phyloP scores from a whole-genome alignment of 768 basidiomycete genomes.

The Podaxis sp. region DNA sequence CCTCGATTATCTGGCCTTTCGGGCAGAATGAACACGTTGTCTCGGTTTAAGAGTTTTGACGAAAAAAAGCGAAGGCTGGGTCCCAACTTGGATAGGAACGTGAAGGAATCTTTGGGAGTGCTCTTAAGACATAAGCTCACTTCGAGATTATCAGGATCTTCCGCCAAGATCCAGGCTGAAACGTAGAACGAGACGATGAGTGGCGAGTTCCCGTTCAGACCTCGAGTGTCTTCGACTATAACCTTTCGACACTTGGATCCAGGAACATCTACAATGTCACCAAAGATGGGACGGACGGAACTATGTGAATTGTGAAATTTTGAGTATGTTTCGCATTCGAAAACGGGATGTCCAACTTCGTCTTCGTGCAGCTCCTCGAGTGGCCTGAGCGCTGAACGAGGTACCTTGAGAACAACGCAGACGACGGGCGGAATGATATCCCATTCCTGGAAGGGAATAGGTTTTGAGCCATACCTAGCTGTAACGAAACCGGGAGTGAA shows the following conservation, averaged over 20 bases:
- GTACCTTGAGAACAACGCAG: conserved; percentile 33
- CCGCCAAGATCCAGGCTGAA: conserved; percentile 29
- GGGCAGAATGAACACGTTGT: conserved; percentile 29
- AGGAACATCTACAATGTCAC: conserved; percentile 18
- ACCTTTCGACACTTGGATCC: conserved; percentile 12
- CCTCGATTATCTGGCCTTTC: conserved; percentile 23
- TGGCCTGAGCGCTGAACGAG: conserved; percentile 27
- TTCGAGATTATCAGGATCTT: conserved; percentile 16
- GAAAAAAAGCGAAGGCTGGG: conserved; percentile 25
- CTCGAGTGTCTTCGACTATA: conserved; percentile 29
- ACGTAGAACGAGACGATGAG: conserved; percentile 35
- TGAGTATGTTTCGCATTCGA: conserved; percentile 32
- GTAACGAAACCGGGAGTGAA: conserved; percentile 15
- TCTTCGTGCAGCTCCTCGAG: conserved; percentile 23
- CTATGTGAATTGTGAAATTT: conserved; percentile 30
- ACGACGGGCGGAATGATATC: conserved; percentile 29
- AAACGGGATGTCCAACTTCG: conserved; percentile 28
- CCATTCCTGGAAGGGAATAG: conserved; percentile 26
- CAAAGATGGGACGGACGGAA: conserved; percentile 32
- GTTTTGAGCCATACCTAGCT: not conserved
- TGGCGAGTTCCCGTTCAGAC: conserved; percentile 31
- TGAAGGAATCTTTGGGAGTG: conserved; percentile 16
- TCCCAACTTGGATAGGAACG: conserved; percentile 27
- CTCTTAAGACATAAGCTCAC: conserved; percentile 28
- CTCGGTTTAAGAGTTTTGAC: conserved; percentile 24